These are phyloP conservation scores for Tuctoria greenei DNA, from an alignment of 176 grass and related monocot genomes.

Conservation along the genomic window DNA sequence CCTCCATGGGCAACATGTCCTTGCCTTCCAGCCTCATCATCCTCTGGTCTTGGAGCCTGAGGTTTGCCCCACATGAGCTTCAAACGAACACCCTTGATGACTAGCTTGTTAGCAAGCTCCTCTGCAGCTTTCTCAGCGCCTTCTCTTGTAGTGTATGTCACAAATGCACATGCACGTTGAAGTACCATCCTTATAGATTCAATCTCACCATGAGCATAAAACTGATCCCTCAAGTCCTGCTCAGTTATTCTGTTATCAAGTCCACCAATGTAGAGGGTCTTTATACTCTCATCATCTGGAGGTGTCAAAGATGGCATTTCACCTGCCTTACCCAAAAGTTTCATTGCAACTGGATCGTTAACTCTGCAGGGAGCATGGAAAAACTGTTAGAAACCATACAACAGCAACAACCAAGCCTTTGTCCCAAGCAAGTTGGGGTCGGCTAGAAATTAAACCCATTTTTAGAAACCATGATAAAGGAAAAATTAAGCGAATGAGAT, in stretches of 20 bases:
- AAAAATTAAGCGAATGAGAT: neutral
- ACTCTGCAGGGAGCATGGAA: conserved; percentile 55
- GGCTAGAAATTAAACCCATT: too few relatives aligned
- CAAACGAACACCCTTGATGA: conserved; percentile 83
- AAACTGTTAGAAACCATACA: conserved; percentile 35
- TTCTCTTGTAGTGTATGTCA: conserved; percentile 90
- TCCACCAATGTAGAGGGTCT: conserved; percentile 87
- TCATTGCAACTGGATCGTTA: conserved; percentile 87
- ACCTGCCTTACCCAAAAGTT: conserved; percentile 88
- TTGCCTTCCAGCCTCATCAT: conserved; percentile 59
- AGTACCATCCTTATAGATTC: conserved; percentile 93
- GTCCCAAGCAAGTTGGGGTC: too few relatives aligned
- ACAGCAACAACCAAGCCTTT: too few relatives aligned
- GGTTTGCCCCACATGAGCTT: conserved; percentile 98
- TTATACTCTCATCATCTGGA: conserved; percentile 90
- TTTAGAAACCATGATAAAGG: conserved; percentile 31
- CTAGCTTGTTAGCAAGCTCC: conserved; percentile 90
- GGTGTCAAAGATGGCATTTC: conserved; percentile 89
- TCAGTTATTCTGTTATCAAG: conserved; percentile 75
- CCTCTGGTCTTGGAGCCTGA: conserved; percentile 68
- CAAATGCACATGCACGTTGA: conserved; percentile 79
- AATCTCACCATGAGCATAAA: conserved; percentile 93
- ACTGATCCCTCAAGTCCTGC: conserved; percentile 89
- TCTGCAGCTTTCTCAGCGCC: conserved; percentile 89
- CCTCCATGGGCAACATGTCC: conserved; percentile 75